Percentiles rank a stretch among this genome's conserved stretches.
phyloP scores from a whole-genome alignment of 768 basidiomycete species.

The Amanita phalloides region DNA sequence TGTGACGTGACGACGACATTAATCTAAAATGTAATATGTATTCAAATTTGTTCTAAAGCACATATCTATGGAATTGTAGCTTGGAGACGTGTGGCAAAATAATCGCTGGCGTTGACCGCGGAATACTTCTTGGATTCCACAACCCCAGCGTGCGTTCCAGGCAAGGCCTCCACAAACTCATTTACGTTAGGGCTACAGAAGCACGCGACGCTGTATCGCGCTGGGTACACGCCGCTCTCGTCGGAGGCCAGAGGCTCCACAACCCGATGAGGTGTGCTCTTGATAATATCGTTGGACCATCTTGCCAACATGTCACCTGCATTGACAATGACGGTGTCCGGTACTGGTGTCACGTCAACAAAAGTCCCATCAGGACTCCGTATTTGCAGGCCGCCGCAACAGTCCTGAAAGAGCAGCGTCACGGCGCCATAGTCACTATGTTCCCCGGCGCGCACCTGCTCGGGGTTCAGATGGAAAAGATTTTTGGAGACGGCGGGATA shows the following conservation, averaged over 20 bases:
- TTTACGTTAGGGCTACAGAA: constrained; percentile 29
- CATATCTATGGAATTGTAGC: not conserved
- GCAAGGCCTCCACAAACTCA: not conserved
- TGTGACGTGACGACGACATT: no score
- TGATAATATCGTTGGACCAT: constrained; percentile 75
- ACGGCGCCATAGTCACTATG: constrained; percentile 84
- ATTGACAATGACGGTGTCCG: constrained; percentile 75
- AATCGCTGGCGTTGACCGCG: not conserved
- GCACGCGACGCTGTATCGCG: constrained; percentile 75
- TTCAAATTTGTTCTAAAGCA: no score
- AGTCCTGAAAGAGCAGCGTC: constrained; percentile 74
- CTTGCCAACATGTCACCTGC: constrained; percentile 72
- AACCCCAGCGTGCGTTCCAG: not conserved
- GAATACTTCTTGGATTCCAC: not conserved
- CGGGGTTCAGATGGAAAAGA: constrained; percentile 42
- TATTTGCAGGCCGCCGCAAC: constrained; percentile 57
- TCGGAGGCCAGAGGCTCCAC: constrained; percentile 54
- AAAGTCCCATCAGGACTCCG: constrained; percentile 50
- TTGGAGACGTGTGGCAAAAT: not conserved
- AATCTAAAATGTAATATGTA: no score
- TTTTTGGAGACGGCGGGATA: constrained; percentile 68
- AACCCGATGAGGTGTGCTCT: constrained; percentile 76
- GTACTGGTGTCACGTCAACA: constrained; percentile 70
- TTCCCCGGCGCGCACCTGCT: constrained; percentile 73
- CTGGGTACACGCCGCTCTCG: constrained; percentile 45